Percentiles rank a stretch among this genome's conserved stretches.
phyloP scores from a whole-genome alignment of 495 filamentous ascomycete species.

The Annulohypoxylon moriforme region DNA sequence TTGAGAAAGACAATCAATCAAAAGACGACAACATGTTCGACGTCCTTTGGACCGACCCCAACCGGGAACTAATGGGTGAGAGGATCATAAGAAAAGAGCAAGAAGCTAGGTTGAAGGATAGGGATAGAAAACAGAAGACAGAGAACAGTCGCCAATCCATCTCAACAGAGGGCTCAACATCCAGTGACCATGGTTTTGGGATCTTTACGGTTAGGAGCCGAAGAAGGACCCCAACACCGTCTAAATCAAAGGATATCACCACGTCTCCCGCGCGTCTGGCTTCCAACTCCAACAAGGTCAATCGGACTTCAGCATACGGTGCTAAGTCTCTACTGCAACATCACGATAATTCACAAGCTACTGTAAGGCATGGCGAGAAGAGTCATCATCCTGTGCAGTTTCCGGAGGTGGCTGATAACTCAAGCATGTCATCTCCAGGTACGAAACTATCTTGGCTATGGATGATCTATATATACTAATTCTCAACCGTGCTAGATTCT shows the following conservation, averaged over 20 bases:
- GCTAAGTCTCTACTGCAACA: constrained; percentile 39
- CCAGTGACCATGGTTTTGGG: constrained; percentile 47
- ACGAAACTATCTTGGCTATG: neutral
- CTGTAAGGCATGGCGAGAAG: constrained; percentile 29
- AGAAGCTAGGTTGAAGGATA: constrained; percentile 47
- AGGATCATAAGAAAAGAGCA: constrained; percentile 54
- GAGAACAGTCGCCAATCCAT: constrained; percentile 46
- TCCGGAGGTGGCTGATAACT: constrained; percentile 33
- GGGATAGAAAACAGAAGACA: constrained; percentile 47
- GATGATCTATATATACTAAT: constrained; percentile 20
- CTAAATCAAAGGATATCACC: constrained; percentile 22
- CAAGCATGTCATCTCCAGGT: constrained; percentile 46
- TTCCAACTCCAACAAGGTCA: constrained; percentile 3
- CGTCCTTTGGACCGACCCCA: constrained; percentile 62
- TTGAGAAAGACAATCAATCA: neutral
- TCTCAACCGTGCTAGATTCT: constrained; percentile 48
- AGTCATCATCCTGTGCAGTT: constrained; percentile 36
- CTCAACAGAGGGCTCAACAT: constrained; percentile 53
- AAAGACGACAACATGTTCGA: constrained; percentile 59
- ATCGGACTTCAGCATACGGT: constrained; percentile 35
- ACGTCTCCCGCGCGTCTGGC: neutral
- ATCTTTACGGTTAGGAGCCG: constrained; percentile 49
- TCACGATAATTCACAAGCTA: constrained; percentile 30
- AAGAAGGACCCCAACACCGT: constrained; percentile 38
- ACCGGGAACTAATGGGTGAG: constrained; percentile 58